phyloP scores from a whole-genome alignment of 1,284 basidiomycete genomes.

The Melanopsichium pennsylvanicum region DNA sequence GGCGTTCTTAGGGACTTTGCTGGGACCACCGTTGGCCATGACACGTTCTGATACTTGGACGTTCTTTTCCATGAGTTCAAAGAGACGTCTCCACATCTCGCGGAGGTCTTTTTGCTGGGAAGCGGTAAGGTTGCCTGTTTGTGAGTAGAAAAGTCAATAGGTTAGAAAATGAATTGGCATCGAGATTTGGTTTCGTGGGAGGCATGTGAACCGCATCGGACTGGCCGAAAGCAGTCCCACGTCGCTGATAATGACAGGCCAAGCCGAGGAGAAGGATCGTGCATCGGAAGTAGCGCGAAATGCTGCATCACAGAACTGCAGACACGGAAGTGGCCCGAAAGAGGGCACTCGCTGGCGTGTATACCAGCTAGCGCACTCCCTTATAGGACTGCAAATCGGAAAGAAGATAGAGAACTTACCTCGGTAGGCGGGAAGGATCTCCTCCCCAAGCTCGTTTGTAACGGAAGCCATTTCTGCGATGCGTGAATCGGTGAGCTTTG shows the following conservation, averaged over 20 bases:
- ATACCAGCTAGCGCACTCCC: not conserved
- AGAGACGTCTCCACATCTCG: conserved; percentile 55
- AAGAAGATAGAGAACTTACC: conserved; percentile 32
- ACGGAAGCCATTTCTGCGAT: conserved; percentile 41
- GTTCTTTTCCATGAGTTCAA: conserved; percentile 60
- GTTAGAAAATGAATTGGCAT: too few species aligned
- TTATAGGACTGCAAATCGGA: not conserved
- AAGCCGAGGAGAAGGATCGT: too few species aligned
- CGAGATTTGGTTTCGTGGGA: not conserved
- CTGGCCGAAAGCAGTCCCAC: conserved; percentile 2
- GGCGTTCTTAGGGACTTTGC: conserved; percentile 30
- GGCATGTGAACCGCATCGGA: conserved; percentile 1
- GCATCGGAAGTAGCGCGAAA: too few species aligned
- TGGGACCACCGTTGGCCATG: conserved; percentile 47
- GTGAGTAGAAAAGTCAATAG: not conserved
- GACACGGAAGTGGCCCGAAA: too few species aligned
- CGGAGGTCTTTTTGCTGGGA: conserved; percentile 55
- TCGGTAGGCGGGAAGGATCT: conserved; percentile 53
- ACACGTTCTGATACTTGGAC: conserved; percentile 56
- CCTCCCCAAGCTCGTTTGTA: conserved; percentile 57
- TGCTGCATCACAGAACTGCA: too few species aligned
- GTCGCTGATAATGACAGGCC: not conserved
- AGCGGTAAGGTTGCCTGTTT: conserved; percentile 55
- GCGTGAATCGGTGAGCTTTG: conserved; percentile 6
- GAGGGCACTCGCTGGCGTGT: not conserved